Base-by-base conservation (phyloP, 2,329 filamentous ascomycete genomes). In the Magnaporthiopsis incrustans region DNA sequence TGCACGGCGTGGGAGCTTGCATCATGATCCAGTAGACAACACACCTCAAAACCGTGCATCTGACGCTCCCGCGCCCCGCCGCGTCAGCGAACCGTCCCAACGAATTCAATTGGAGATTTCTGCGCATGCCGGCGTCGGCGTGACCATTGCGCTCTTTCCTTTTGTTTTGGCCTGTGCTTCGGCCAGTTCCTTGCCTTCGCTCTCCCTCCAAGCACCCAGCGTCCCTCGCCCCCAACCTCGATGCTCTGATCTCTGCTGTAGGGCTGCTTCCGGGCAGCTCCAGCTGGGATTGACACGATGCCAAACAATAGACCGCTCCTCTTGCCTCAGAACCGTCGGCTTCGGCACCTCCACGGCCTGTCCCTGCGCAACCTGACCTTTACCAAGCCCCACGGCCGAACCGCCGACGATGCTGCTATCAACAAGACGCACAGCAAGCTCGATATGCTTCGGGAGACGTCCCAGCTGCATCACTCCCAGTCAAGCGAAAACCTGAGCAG, bases 361-460 rank as follows among this genome's bases (percentile, higher is more conserved):
- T 94, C 90, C 64, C 79, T 97, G 62, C 91, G 94, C 65, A 97
- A 97, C 75, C 81, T 97, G 58, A 87, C 86, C 67, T 87, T 97
- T 68, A 80, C 79, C 30, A 80, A 79, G 67, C 78, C 80, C 65
- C 78, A 79, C 67, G 78, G 78, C 71, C 78, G 82, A 75, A 89
- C 91, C 56, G 88, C 89, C 71, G 90, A 94, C 76, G 93, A 96
- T 75, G 89, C 87, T 38, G 83, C 89, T 44, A 85, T 91, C 38
- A 88, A 88, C 68, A 86, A 86, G 69, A 87, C 86, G 15, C 85
- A 89, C 0, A 84, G 83, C 53, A 95, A 92, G 77, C 79, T 88
- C 73, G 73, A 78, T 70, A 63, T 77, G 82, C 69, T 85, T 22
- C 78, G 77, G 62, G 81, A 82, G 65, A 66, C 74, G 2, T 73